phyloP scores from a whole-genome alignment of 1,139 yeast genomes.

The Saccharomyces hybrid region DNA sequence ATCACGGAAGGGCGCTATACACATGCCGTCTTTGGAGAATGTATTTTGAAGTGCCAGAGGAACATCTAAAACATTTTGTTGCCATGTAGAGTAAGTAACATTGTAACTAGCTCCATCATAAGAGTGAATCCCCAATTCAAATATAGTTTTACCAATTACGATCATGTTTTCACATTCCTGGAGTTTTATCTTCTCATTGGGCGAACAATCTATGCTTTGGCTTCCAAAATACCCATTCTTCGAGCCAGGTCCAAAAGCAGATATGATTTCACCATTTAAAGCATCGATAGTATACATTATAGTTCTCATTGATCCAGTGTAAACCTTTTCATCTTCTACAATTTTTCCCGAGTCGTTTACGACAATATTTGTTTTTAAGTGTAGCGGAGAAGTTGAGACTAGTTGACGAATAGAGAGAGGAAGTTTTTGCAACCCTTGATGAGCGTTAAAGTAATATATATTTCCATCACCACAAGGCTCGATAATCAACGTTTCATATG shows the following conservation, averaged over 20 bases:
- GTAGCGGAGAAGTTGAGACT: constrained; percentile 77
- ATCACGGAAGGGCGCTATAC: constrained; percentile 80
- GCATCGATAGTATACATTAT: constrained; percentile 71
- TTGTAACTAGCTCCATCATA: constrained; percentile 70
- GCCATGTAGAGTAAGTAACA: constrained; percentile 85
- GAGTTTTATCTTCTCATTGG: constrained; percentile 7
- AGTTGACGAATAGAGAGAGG: constrained; percentile 77
- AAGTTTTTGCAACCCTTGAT: constrained; percentile 64
- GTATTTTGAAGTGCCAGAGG: constrained; percentile 50
- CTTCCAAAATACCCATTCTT: constrained; percentile 14
- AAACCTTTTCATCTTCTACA: constrained; percentile 74
- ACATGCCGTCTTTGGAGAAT: constrained; percentile 59
- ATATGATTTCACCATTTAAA: constrained; percentile 66
- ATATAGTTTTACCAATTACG: constrained; percentile 40
- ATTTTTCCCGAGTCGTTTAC: constrained; percentile 33
- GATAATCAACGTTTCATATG: constrained; percentile 57
- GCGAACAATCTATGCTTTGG: not conserved
- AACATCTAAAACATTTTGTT: constrained; percentile 69
- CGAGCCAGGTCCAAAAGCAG: constrained; percentile 52
- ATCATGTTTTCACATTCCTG: constrained; percentile 22
- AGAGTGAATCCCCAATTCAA: constrained; percentile 56
- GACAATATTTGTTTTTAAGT: constrained; percentile 37
- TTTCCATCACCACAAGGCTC: constrained; percentile 88
- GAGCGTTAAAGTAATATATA: constrained; percentile 76
- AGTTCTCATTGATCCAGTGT: constrained; percentile 78